Percentiles rank a stretch among this genome's conserved stretches.
phyloP scores from a whole-genome alignment of 495 filamentous ascomycete species.

The Cryomyces minteri region DNA sequence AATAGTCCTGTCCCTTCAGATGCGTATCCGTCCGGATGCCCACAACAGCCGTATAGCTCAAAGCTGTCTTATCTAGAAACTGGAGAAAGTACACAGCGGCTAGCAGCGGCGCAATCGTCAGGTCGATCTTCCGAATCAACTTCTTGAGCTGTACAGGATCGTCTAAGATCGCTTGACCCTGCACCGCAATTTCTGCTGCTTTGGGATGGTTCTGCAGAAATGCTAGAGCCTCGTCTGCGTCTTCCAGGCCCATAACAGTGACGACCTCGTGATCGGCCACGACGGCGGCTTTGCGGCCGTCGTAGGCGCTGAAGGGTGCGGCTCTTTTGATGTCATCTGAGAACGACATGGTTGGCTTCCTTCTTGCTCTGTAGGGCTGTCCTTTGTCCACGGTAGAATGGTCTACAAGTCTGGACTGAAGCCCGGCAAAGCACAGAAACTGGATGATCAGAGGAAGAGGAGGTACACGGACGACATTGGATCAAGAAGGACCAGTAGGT shows the following conservation, averaged over 20 bases:
- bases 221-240: constrained; percentile 16
- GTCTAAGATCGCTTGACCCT: constrained; percentile 15
- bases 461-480: no score
- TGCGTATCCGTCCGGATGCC: constrained; percentile 36
- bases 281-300: constrained; percentile 11
- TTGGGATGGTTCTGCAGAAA: constrained; percentile 16
- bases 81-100: constrained; percentile 49
- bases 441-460: no score
- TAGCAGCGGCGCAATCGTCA: constrained; percentile 25
- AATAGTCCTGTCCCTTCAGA: constrained; percentile 36
- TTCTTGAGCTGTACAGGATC: constrained; percentile 21
- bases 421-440: no score
- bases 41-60: constrained; percentile 56
- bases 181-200: constrained; percentile 9
- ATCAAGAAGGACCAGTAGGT: no score
- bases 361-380: no score
- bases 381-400: no score
- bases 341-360: no score
- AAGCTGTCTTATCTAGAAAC: constrained; percentile 52
- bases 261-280: not conserved
- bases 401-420: no score
- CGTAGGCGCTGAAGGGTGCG: constrained; percentile 13
- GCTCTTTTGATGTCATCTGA: constrained; percentile 1
- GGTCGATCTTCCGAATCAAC: constrained; percentile 29
- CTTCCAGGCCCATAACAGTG: constrained; percentile 7